phyloP scores from a whole-genome alignment of 1,139 yeast genomes.

The Geotrichum bryndzae region DNA sequence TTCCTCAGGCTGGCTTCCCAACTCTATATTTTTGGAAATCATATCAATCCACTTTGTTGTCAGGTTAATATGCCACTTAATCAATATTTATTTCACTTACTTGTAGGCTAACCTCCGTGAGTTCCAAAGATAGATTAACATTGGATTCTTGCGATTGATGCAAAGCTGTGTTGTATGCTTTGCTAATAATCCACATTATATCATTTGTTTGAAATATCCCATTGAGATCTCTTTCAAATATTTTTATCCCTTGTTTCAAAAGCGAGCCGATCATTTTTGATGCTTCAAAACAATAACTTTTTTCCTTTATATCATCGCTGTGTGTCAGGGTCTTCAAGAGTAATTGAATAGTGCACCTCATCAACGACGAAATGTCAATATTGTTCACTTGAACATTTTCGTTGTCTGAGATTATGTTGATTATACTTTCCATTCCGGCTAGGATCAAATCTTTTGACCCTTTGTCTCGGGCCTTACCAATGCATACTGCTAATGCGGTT shows the following conservation, averaged over 20 bases:
- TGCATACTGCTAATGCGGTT: slow-evolving; percentile 15
- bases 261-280: slow-evolving; percentile 1
- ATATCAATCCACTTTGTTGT: slow-evolving; percentile 9
- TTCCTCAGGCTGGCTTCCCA: background rate
- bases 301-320: background rate
- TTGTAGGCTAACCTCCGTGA: slow-evolving; percentile 9
- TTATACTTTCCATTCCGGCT: slow-evolving; percentile 13
- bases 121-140: slow-evolving; percentile 4
- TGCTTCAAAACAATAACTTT: slow-evolving; percentile 2
- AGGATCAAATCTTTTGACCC: slow-evolving; percentile 9
- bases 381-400: slow-evolving; percentile 2
- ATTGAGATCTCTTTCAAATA: background rate
- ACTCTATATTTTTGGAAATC: slow-evolving; percentile 1
- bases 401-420: slow-evolving; percentile 13
- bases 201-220: slow-evolving; percentile 6
- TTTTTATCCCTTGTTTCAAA: slow-evolving; percentile 12
- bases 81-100: background rate
- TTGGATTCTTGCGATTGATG: slow-evolving; percentile 14
- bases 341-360: slow-evolving; percentile 17
- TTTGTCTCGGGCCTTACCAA: slow-evolving; percentile 16
- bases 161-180: slow-evolving; percentile 17
- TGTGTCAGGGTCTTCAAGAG: slow-evolving; percentile 14
- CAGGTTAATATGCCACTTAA: too few species aligned
- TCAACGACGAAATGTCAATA: slow-evolving; percentile 15
- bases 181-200: slow-evolving; percentile 17